Base-by-base conservation (phyloP, 2,329 filamentous ascomycete species). In the Fusarium humuli region DNA sequence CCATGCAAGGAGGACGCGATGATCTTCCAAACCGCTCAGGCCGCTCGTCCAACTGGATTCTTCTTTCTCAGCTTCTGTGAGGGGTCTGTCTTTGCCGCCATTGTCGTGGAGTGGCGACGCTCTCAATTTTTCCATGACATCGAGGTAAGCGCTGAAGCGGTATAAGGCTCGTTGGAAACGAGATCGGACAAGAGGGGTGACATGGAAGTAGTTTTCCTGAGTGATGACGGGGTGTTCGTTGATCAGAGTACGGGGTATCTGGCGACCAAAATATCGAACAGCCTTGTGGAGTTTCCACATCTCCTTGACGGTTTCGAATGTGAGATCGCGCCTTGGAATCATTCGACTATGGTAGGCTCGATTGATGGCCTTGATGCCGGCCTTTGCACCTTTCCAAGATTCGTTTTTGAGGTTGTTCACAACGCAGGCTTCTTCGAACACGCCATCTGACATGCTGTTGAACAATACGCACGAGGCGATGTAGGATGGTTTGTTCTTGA, bases 131-230 rank as follows among this genome's bases (percentile, higher is more conserved):
- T 61, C 6, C 18, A 11, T 45, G 47, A 68, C 37, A 2, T 62
- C 32, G 7, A 47, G 5, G 18, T 23, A 47, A 9, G 46, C 55
- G 2, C 49, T 32, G 27, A 68, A 20, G 9, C 63, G 65, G 34
- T 68, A 68, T 2, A 68, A 16, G 12, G 58, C 23, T 14, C 65
- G 58, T 20, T 68, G 63, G 3, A 68, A 49, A 2, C 57, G 65
- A 4, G 49, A 23, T 2, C 44, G 42, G n/a, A 62, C 62, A 12
- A 9, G 18, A 11, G 50, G 18, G 3, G 57, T 67, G n/a, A 57
- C 13, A 32, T 37, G 40, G 45, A 62, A 57, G 9, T 37, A n/a
- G 7, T 14, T 6, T 3, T 44, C 16, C 14, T 40, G 5, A 5
- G 34, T 67, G 16, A 52, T 14, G 2, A 62, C 42, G 0, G 52